These are phyloP conservation scores for Ophiostoma sp. DNA, from an alignment of 2,329 filamentous ascomycete genomes.

Conservation along the genomic window DNA sequence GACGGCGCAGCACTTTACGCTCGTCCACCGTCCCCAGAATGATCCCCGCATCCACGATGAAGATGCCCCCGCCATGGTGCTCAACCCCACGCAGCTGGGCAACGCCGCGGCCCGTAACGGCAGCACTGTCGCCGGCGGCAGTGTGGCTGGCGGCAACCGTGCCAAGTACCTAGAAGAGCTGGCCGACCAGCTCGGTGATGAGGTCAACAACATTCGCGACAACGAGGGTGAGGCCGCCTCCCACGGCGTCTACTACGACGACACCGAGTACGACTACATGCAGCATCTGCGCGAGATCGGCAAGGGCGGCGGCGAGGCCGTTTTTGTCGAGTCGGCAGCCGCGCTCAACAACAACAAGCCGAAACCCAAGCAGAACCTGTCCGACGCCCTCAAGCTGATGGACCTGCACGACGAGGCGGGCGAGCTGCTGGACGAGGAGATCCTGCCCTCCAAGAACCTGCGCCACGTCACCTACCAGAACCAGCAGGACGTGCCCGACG, in stretches of 20 bases:
- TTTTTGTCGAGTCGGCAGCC: conserved; percentile 71
- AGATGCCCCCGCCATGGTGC: conserved; percentile 80
- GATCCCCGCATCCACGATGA: conserved; percentile 94
- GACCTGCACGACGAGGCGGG: conserved; percentile 50
- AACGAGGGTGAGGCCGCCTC: conserved; percentile 97
- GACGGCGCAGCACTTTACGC: conserved; percentile 82
- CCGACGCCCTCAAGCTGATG: conserved; percentile 69
- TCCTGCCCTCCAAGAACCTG: conserved; percentile 74
- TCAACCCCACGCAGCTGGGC: conserved; percentile 59
- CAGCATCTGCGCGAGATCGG: conserved; percentile 93
- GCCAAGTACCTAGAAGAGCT: conserved; percentile 71
- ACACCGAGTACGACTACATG: conserved; percentile 98
- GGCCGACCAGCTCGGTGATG: conserved; percentile 65
- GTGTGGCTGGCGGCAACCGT: conserved; percentile 32
- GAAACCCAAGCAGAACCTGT: conserved; percentile 69
- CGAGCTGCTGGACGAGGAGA: conserved; percentile 64
- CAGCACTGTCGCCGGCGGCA: conserved; percentile 11
- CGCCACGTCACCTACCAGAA: conserved; percentile 77
- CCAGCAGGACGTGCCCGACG: conserved; percentile 88
- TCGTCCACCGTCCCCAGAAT: conserved; percentile 94
- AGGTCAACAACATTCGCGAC: conserved; percentile 60
- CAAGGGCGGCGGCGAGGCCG: conserved; percentile 63
- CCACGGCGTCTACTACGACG: conserved; percentile 90
- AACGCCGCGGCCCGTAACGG: conserved; percentile 34
- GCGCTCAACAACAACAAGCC: conserved; percentile 64